Base-by-base conservation (phyloP, 352 stramenopile genomes). In the Phytopythium kandeliae region DNA sequence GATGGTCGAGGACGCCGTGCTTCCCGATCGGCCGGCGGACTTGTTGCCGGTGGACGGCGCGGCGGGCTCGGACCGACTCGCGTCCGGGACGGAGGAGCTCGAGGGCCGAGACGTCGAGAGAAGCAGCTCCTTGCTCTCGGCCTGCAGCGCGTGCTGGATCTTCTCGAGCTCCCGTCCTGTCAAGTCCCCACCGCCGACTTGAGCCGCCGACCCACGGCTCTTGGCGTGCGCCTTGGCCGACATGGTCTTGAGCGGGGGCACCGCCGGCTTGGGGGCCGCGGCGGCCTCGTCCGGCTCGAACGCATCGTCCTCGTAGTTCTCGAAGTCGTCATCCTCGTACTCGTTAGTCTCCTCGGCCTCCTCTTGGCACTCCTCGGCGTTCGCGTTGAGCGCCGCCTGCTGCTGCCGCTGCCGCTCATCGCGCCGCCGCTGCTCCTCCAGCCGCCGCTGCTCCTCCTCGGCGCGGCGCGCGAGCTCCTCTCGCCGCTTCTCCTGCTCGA, bases 341-440 rank as follows among this genome's bases (percentile, higher is more conserved):
- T 85, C 78, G 13, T 78, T 54, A 2, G 55, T 36, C 24, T 65
- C 69, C 8, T 62, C 62, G 3, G 61, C 49, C 22, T 83, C 78
- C 65, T 89, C 78, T 34, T 86, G 74, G 12, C 75, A 83, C 37
- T 85, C 74, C 36, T 89, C 74, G 13, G 75, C 78, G 47, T 89
- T 89, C 7, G 78, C 78, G 51, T 87, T 87, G 15, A 89, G 53
- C 13, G 59, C 73, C 9, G 69, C 71, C 10, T 79, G 43, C 41
- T 83, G 69, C 42, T 84, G 64, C 26, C 79, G 67, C 26, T 73
- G 74, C 1, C 77, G 64, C 28, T 62, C 45, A 43, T 86, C 74
- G 16, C 71, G 74, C 48, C 70, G 48, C 16, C 51, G 44, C 43
- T 74, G 68, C 25, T 89, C 73, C 26, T 86, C 72, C 6, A 67